Evolutionary conservation across 495 filamentous ascomycete species (phyloP), one percentile per base, ranked within the genome.

Genomic region (Rusavskia elegans): DNA sequence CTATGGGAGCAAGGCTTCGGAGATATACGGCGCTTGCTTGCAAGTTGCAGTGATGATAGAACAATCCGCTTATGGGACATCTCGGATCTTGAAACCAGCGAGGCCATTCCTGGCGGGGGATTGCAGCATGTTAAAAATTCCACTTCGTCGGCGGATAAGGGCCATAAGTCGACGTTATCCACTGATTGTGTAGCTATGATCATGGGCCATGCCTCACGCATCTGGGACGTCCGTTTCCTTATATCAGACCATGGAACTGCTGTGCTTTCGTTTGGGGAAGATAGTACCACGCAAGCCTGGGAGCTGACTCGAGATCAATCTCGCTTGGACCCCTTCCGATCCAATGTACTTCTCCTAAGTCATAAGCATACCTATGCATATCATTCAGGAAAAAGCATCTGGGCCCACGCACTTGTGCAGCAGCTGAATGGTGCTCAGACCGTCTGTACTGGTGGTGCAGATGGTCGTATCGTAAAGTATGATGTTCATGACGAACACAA

Each of bases 1-100:
- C 68, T 89, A 5, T 51, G 58, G 10, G 55, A 61, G 11, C 51
- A 66, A 5, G 62, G 60, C n/a, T 55, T 58, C 5, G 67, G 62
- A 10, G 55, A 59, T 9, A 61, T 64, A 19, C 65, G 66, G 19
- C 72, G 85, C 41, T 55, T 94, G 13, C 67, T 99, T 3, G 84
- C 85, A 23, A 96, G 87, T 53, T 99, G 92, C 60, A 96, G 90
- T 57, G 92, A 99, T 65, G 92, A 99, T 64, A 75, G 92, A 48
- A 94, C 89, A 0, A 80, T 99, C 29, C 72, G 87, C 30, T 66
- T 97, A 0, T 97, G 93, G 93, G 80, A 95, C 56, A 76, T 98
- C 19, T 74, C 80, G 74, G 37, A 36, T 49, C 11, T 19, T 10
- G 50, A 54, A 23, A 38, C 23, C 23, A 56, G n/a, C 2, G 17